Evolutionary conservation across 768 basidiomycete genomes (phyloP).

Genomic region (Butyriboletus loyo): DNA sequence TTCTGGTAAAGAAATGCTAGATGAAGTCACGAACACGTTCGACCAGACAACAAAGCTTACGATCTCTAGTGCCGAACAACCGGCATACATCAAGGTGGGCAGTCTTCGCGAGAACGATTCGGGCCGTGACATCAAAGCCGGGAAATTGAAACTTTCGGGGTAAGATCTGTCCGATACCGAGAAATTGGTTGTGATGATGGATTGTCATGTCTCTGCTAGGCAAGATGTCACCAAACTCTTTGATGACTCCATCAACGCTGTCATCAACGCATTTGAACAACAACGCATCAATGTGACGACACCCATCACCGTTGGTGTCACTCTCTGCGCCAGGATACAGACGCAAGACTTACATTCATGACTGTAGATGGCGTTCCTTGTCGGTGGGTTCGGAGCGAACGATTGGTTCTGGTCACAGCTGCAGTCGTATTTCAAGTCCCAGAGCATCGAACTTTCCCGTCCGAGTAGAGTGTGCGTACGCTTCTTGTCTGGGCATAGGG

Average conservation of each 20-base stretch:
- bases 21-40: constrained; percentile 31
- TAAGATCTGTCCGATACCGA: constrained; percentile 5
- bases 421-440: constrained; percentile 31
- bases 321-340: background rate
- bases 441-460: constrained; percentile 39
- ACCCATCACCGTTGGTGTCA: constrained; percentile 28
- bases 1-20: constrained; percentile 29
- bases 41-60: constrained; percentile 37
- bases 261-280: constrained; percentile 30
- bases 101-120: constrained; percentile 32
- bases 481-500: background rate
- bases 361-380: constrained; percentile 36
- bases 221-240: constrained; percentile 39
- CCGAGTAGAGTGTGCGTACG: constrained; percentile 47
- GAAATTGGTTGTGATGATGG: background rate
- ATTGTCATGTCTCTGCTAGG: constrained; percentile 18
- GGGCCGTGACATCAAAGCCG: constrained; percentile 28
- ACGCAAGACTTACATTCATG: background rate
- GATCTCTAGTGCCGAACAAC: constrained; percentile 32
- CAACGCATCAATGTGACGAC: constrained; percentile 21
- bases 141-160: constrained; percentile 37
- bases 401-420: constrained; percentile 45
- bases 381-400: constrained; percentile 51
- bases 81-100: constrained; percentile 40
- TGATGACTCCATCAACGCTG: constrained; percentile 36